Conservation (phyloP, 2,329 filamentous ascomycete species). For the Moelleriella libera region DNA sequence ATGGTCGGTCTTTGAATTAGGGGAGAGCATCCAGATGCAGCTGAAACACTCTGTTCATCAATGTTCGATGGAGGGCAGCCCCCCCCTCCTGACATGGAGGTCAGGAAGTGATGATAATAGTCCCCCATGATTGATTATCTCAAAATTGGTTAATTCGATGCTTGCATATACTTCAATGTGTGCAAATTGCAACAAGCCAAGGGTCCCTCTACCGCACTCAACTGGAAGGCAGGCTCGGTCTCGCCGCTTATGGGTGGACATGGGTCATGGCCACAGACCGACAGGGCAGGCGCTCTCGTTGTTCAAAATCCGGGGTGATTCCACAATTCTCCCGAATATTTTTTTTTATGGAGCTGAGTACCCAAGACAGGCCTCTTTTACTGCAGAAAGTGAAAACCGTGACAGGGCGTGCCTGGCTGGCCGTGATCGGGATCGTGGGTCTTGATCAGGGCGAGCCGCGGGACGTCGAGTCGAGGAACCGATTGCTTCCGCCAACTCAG, state of each 20-base stretch:
- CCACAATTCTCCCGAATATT: conserved; percentile 1
- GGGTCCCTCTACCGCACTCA: not conserved
- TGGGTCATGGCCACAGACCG: conserved; percentile 1
- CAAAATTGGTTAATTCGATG: not conserved
- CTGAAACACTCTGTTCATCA: conserved; percentile 24
- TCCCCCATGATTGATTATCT: conserved; percentile 29
- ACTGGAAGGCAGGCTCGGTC: not conserved
- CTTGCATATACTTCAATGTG: conserved; percentile 2
- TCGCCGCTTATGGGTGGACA: conserved; percentile 3
- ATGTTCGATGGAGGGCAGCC: conserved; percentile 22
- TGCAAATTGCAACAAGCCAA: conserved; percentile 1
- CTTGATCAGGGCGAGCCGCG: too few species aligned
- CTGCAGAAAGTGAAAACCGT: not conserved
- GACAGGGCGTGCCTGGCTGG: not conserved
- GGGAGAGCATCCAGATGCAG: conserved; percentile 17
- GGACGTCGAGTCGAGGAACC: too few species aligned
- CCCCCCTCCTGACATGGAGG: conserved; percentile 33
- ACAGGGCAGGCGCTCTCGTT: conserved; percentile 3
- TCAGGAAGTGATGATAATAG: conserved; percentile 41
- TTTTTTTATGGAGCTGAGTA: not conserved
- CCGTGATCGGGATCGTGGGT: not conserved
- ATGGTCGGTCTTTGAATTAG: conserved; percentile 17
- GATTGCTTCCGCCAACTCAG: too few species aligned
- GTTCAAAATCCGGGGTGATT: conserved; percentile 4
- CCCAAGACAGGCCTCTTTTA: not conserved